A percentile compares a stretch with the other conserved stretches of the same genome.
These are phyloP conservation scores for Hibiscus mutabilis DNA, from an alignment of 345 rosid genomes.

Conservation along the genomic window DNA sequence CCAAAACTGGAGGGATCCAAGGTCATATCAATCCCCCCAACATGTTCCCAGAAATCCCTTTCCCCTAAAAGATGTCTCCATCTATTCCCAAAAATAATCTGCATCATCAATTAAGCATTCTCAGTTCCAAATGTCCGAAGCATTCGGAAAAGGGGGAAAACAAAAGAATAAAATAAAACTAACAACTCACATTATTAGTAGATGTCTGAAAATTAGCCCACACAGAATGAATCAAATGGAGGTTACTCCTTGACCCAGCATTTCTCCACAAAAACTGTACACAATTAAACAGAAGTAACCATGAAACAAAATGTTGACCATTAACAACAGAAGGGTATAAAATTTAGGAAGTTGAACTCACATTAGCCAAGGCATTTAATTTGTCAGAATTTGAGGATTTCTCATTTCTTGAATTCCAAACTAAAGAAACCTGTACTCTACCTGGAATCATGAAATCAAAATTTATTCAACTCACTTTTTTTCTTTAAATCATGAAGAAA, in stretches of 20 bases:
- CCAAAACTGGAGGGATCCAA: constrained; percentile 92
- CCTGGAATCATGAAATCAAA: constrained; percentile 47
- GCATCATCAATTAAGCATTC: constrained; percentile 21
- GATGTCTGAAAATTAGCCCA: constrained; percentile 99
- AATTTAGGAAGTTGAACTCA: constrained; percentile 27
- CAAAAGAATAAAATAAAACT: not conserved
- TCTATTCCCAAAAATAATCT: constrained; percentile 92
- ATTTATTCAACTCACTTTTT: not conserved
- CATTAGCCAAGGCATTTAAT: constrained; percentile 65
- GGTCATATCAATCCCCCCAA: constrained; percentile 88
- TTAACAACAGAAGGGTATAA: not conserved
- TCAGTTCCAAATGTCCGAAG: constrained; percentile 6
- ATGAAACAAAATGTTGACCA: not conserved
- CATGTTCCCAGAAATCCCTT: constrained; percentile 87
- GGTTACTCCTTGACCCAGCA: constrained; percentile 62
- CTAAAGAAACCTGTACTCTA: constrained; percentile 77
- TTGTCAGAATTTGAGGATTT: constrained; percentile 53
- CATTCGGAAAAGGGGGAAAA: not conserved
- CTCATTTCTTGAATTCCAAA: constrained; percentile 95
- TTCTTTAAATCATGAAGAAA: not conserved
- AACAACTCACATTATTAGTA: constrained; percentile 67
- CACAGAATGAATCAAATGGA: constrained; percentile 65
- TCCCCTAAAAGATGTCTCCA: constrained; percentile 97
- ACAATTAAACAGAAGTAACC: not conserved
- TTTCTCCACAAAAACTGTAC: constrained; percentile 82